phyloP scores from a whole-genome alignment of 176 grass and related monocot genomes.

The Ensete glaucum region DNA sequence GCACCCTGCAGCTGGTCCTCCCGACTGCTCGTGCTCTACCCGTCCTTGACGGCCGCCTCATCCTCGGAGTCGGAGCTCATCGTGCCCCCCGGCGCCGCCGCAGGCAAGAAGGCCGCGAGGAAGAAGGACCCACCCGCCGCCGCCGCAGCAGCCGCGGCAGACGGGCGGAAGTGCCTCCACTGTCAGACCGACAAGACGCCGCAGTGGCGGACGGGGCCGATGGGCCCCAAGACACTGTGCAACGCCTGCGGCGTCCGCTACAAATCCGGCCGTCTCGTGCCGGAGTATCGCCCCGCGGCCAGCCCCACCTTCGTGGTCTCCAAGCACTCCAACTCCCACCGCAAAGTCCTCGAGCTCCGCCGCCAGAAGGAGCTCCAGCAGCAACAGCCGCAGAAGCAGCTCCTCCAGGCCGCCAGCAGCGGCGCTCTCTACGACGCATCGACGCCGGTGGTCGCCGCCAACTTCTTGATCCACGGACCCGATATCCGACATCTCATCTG shows the following conservation, averaged over 20 bases:
- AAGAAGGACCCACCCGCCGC: conserved; percentile 1
- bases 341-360: conserved; percentile 27
- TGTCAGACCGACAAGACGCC: conserved; percentile 24
- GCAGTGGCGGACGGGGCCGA: conserved; percentile 21
- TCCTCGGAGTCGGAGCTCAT: conserved; percentile 17
- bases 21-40: conserved; percentile 1
- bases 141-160: conserved; percentile 8
- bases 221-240: conserved; percentile 20
- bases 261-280: conserved; percentile 18
- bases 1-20: conserved; percentile 11
- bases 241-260: conserved; percentile 23
- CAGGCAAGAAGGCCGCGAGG: background rate
- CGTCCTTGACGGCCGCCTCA: background rate
- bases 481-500: conserved; percentile 14
- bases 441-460: background rate
- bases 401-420: no score
- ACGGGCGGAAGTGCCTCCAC: conserved; percentile 17
- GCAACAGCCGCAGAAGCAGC: background rate
- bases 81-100: background rate
- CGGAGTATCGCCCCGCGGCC: conserved; percentile 18
- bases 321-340: conserved; percentile 21
- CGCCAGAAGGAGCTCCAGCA: conserved; percentile 19
- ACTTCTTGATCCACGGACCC: conserved; percentile 10
- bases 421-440: background rate
- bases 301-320: conserved; percentile 22